These are phyloP conservation scores for Hippophae tibetana DNA, from an alignment of 306 rosid genomes.

Conservation along the genomic window DNA sequence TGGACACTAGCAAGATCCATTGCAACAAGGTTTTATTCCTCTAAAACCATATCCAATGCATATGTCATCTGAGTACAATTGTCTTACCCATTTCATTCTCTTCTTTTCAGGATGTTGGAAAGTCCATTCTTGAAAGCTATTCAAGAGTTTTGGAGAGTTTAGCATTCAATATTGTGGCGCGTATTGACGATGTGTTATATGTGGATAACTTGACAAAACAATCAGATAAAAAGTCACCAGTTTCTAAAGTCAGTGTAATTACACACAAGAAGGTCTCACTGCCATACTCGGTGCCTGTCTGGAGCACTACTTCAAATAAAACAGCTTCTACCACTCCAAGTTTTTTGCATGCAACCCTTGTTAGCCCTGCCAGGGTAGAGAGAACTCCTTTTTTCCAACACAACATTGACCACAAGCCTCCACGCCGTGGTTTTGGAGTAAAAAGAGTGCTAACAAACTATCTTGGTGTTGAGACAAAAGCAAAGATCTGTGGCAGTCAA, in stretches of 20 bases:
- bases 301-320: conserved; percentile 62
- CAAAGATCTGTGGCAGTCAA: conserved; percentile 42
- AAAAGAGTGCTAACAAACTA: conserved; percentile 80
- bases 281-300: conserved; percentile 50
- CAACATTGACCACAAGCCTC: conserved; percentile 38
- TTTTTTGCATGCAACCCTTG: conserved; percentile 48
- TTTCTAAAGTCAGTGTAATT: conserved; percentile 41
- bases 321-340: conserved; percentile 34
- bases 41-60: too few relatives aligned
- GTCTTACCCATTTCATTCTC: conserved; percentile 1
- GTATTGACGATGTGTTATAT: conserved; percentile 76
- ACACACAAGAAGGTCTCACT: conserved; percentile 43
- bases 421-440: conserved; percentile 72
- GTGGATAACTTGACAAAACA: conserved; percentile 78
- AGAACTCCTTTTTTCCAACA: conserved; percentile 65
- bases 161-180: conserved; percentile 79
- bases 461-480: conserved; percentile 74
- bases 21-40: conserved; percentile 61
- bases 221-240: conserved; percentile 55
- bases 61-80: neutral
- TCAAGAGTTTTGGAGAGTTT: conserved; percentile 93
- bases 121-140: conserved; percentile 86
- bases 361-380: conserved; percentile 82
- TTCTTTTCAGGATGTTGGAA: conserved; percentile 79
- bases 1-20: conserved; percentile 89